Evolutionary conservation across 2,329 filamentous ascomycete species (phyloP), one percentile per base, ranked within the genome.

Genomic region (Fusarium subtropicale): DNA sequence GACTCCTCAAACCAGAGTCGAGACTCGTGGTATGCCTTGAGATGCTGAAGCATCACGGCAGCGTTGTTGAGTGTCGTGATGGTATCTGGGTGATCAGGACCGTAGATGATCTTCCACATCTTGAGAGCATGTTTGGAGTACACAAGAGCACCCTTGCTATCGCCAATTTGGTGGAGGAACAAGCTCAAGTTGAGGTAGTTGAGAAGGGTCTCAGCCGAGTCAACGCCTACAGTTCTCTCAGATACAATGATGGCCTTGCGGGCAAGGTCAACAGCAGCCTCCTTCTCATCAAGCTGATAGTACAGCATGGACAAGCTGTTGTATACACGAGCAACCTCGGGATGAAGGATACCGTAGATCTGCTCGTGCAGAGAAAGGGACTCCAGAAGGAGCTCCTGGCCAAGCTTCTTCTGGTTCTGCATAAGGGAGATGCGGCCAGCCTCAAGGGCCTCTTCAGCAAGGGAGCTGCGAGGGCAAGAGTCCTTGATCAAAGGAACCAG

Each of bases 1-100:
- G 94, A 97, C 69, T 93, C 91, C 81, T 98, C 96, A 77, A 99
- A 99, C 96, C 96, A 99, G 67, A 95, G 86, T 53, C 96, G 91
- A 46, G 95, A 98, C 81, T 97, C 93, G 74, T 95, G 91, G 83
- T 97, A 99, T 65, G 92, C 90, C 85, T 98, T 97, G 74, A 97
- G 87, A 58, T 94, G 91, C 81, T 99, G 96, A 61, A 99, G 89
- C 96, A 99, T 99, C 64, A 99, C 96, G 10, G 96, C 96, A 22
- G 93, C 95, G 76, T 99, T 99, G 87, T 98, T 99, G 81, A 98
- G 91, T 18, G 96, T 98, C 11, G 97, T 99, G 81, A 99, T 97
- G 11, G 94, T 97, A 81, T 99, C 96, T 5, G 96, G 96, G 81
- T 99, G 96, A 75, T 93, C 92, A 31, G 91, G 85, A 33, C 96